A percentile compares a stretch with the other conserved stretches of the same genome.
Evolutionary conservation across 441 rosid species (phyloP).

Genomic region (Geranium incanum): DNA sequence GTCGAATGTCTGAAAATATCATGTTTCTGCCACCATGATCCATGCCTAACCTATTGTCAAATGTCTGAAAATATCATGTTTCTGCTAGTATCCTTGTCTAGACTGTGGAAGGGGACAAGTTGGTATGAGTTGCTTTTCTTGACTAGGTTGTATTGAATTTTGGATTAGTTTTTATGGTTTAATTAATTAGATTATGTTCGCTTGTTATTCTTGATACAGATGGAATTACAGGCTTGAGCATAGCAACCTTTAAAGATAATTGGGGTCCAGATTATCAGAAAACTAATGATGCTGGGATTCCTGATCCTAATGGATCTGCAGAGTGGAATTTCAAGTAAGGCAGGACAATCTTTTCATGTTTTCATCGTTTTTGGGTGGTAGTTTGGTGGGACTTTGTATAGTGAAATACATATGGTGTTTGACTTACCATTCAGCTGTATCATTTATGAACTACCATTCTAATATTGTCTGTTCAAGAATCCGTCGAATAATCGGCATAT

Average conservation of each 20-base stretch:
- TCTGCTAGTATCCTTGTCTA: neutral
- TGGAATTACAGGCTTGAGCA: slow-evolving; percentile 22
- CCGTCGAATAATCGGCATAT: neutral
- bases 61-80: no score
- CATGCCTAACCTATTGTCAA: no score
- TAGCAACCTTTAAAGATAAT: slow-evolving; percentile 22
- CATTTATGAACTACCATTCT: neutral
- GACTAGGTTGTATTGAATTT: neutral
- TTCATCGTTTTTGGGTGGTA: neutral
- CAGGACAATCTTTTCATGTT: neutral
- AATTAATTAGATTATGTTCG: neutral
- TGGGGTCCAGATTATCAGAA: slow-evolving; percentile 23
- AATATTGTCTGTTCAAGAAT: neutral
- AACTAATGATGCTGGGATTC: slow-evolving; percentile 26
- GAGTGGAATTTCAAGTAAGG: slow-evolving; percentile 27
- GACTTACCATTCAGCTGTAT: neutral
- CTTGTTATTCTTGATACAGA: slow-evolving; percentile 17
- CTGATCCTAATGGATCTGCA: slow-evolving; percentile 23
- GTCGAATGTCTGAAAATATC: neutral
- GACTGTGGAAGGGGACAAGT: neutral
- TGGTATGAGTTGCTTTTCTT: neutral
- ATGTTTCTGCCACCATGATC: no score
- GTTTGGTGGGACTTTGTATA: no score
- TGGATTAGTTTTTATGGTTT: neutral
- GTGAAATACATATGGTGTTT: neutral